phyloP scores from a whole-genome alignment of 495 filamentous ascomycete species.

The Aspergillus asperescens region DNA sequence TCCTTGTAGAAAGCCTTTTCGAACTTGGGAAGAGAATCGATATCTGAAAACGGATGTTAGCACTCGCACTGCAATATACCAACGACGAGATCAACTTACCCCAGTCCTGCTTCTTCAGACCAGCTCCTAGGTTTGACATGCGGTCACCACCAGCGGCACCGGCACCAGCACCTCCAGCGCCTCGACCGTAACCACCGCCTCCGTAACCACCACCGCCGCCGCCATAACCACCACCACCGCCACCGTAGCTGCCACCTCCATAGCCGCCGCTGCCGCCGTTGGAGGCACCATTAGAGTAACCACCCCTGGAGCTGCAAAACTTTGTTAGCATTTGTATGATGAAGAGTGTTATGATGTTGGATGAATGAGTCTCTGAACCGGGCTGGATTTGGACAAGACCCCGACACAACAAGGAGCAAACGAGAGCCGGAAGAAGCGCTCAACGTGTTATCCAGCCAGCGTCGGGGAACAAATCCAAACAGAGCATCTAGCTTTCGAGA shows the following conservation, averaged over 20 bases:
- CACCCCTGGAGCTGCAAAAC: constrained; percentile 35
- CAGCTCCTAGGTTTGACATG: constrained; percentile 86
- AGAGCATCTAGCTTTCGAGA: neutral
- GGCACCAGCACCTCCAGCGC: constrained; percentile 44
- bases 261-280: constrained; percentile 37
- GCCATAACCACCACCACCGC: constrained; percentile 48
- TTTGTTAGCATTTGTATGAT: constrained; percentile 4
- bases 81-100: constrained; percentile 49
- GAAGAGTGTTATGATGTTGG: neutral
- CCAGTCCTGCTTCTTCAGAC: constrained; percentile 80
- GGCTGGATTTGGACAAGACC: neutral
- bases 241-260: constrained; percentile 45
- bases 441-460: neutral
- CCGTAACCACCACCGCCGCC: constrained; percentile 22
- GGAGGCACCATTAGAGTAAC: constrained; percentile 34
- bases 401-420: neutral
- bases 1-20: constrained; percentile 99
- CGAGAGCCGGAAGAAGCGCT: neutral
- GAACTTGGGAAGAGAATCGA: constrained; percentile 81
- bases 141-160: constrained; percentile 73
- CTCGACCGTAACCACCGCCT: constrained; percentile 49
- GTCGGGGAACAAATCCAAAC: neutral
- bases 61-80: neutral
- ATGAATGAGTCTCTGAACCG: neutral
- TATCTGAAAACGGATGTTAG: constrained; percentile 51